Evolutionary conservation across 305 asterid species (phyloP).

Genomic region (Solanum hybrid): DNA sequence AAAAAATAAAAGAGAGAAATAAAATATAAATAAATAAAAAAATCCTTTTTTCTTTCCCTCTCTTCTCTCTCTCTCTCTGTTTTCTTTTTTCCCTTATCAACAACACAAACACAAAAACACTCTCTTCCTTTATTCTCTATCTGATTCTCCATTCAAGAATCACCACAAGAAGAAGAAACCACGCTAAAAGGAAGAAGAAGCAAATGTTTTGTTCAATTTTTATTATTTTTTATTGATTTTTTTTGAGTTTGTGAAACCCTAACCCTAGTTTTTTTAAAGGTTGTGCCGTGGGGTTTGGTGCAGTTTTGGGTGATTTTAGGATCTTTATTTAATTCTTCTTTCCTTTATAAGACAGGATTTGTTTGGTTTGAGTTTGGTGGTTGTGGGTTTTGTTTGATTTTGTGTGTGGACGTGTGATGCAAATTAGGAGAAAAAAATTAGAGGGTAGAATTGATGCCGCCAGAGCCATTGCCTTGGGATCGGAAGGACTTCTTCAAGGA

Average conservation of each 20-base stretch:
- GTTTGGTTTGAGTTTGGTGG: background rate
- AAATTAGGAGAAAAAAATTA: conserved; percentile 9
- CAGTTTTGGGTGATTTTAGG: background rate
- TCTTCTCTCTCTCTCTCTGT: conserved; percentile 10
- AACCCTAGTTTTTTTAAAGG: conserved; percentile 13
- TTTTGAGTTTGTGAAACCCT: conserved; percentile 5
- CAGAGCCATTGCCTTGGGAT: conserved; percentile 60
- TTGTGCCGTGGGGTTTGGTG: background rate
- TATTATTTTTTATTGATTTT: background rate
- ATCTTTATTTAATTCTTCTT: background rate
- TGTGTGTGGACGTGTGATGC: conserved; percentile 19
- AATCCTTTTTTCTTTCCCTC: conserved; percentile 6
- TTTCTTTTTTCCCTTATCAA: conserved; percentile 29
- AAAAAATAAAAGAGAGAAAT: background rate
- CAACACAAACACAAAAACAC: conserved; percentile 9
- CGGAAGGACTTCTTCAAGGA: conserved; percentile 51
- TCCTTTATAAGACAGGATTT: background rate
- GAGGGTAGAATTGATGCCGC: conserved; percentile 41
- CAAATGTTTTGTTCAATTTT: background rate
- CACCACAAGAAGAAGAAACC: background rate
- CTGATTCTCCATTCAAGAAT: conserved; percentile 1
- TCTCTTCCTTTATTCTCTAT: conserved; percentile 6
- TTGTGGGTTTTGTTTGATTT: background rate
- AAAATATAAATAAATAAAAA: background rate
- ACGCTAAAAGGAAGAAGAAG: background rate